Base-by-base conservation (phyloP, 176 grass and related monocot genomes). In the Pontederia crassipes region DNA sequence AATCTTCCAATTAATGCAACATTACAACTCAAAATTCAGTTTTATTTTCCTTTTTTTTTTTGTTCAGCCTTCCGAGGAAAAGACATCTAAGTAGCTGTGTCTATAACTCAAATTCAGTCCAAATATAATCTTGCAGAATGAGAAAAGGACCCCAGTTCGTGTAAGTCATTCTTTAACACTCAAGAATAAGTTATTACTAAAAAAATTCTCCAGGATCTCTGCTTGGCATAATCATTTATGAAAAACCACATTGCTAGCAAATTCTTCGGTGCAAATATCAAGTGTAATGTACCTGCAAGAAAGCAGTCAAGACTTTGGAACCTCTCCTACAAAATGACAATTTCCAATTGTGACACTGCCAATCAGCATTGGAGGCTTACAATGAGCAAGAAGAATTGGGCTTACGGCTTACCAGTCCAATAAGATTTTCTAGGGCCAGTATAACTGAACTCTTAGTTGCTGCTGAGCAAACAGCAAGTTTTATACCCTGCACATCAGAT, bases 361-460 rank as follows among this genome's bases (percentile, higher is more conserved):
- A 27, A 53, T 17, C 40, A 66, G 11, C 46, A 65, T 26, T 15
- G 15, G 49, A 52, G 46, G 74, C 77, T 71, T 54, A 70, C 12
- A 79, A 65, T 71, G 55, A 10, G 59, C 8, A 62, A 11, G 17
- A 55, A 35, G 59, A 49, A 10, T 28, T 67, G 20, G 58, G 84
- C 81, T 97, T 88, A 97, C 92, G 58, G 84, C 81, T 97, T 88
- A 97, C 92, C 62, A 85, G 68, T 73, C 92, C 92, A 75, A 97
- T 82, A 78, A 96, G 92, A 69, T 77, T 91, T 78, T 91, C 87
- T 64, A 97, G 81, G 58, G 78, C 85, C 28, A 97, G 11, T 57
- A 97, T 75, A 26, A 97, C 87, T 15, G 87, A 97, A 85, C 87
- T 88, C 82, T 97, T 97, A 78, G 92, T 97, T 75, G 87, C 92